Base-by-base conservation (phyloP, 306 rosid species). In the Casuarina cunninghamiana region DNA sequence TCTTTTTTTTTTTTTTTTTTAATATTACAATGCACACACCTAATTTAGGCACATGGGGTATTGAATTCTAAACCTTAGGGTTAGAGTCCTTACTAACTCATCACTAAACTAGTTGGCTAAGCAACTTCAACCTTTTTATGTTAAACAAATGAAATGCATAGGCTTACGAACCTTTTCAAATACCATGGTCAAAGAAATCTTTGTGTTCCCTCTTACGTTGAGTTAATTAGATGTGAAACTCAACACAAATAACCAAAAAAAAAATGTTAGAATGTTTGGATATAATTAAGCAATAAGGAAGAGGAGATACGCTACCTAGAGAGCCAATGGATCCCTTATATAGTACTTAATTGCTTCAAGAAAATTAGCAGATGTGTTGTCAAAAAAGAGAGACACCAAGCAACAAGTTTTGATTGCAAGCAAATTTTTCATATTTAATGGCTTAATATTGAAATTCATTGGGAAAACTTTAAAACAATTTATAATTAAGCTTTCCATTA, bases 321-420 rank as follows among this genome's bases (percentile, higher is more conserved):
- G 21, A 44, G 37, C 26, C 3, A 37, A 16, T 35, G 77, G 53
- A 43, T 62, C 10, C 21, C 75, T 7, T 71, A 32, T 35, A 41
- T 38, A 63, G 53, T 75, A 5, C 41, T 53, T 62, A 10, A n/a
- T 49, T 46, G 75, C 74, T 72, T 67, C 13, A 35, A 53, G 55
- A 62, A 69, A 80, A 62, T 60, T 54, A 76, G 15, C 10, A 61
- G 68, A 55, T 51, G 41, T 19, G 48, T 38, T 38, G 76, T 55
- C 44, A 70, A 51, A 67, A 32, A 69, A 69, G 26, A 4, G 50
- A 74, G 74, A 71, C 75, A 54, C 55, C 32, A n/a, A 74, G 72
- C 69, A 76, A 49, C 41, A 37, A 71, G 46, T 48, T 65, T 15
- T 70, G 42, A 77, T 17, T 53, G 19, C 48, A 74, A 45, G 76